A percentile compares a stretch with the other conserved stretches of the same genome.
phyloP scores from a whole-genome alignment of 2,329 filamentous ascomycete species.

The Fonsecaea nubica region DNA sequence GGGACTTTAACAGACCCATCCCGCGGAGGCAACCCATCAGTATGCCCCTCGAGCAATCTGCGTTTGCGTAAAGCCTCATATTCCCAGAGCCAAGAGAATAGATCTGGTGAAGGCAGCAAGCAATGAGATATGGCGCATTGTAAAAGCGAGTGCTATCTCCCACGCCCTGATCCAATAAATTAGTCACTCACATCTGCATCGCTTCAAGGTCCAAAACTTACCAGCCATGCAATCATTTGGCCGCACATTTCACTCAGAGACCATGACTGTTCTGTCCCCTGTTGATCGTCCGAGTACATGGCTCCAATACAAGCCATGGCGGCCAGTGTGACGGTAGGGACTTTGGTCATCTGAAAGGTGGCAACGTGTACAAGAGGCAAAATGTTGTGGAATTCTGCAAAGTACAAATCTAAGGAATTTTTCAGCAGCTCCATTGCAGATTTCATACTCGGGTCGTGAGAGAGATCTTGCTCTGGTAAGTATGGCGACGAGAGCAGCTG shows the following conservation, averaged over 20 bases:
- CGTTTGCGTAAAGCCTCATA: slow-evolving; percentile 32
- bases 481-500: slow-evolving; percentile 29
- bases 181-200: not conserved
- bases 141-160: slow-evolving; percentile 33
- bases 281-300: slow-evolving; percentile 33
- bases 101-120: slow-evolving; percentile 28
- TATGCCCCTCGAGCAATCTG: slow-evolving; percentile 31
- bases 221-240: slow-evolving; percentile 34
- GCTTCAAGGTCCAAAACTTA: slow-evolving; percentile 3
- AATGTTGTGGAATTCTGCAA: slow-evolving; percentile 31
- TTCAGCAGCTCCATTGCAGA: slow-evolving; percentile 31
- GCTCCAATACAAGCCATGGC: slow-evolving; percentile 36
- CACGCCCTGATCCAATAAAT: slow-evolving; percentile 18
- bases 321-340: slow-evolving; percentile 32
- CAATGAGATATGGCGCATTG: slow-evolving; percentile 23
- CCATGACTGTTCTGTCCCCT: slow-evolving; percentile 32
- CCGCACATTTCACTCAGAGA: slow-evolving; percentile 34
- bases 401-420: slow-evolving; percentile 33
- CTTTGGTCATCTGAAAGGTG: slow-evolving; percentile 30
- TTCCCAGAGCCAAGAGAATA: slow-evolving; percentile 35
- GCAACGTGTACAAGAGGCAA: slow-evolving; percentile 33
- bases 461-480: slow-evolving; percentile 26
- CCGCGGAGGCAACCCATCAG: slow-evolving; percentile 34
- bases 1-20: slow-evolving; percentile 32
- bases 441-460: slow-evolving; percentile 28